phyloP scores from a whole-genome alignment of 2,329 filamentous ascomycete species.

The Pseudomassariella vexata region DNA sequence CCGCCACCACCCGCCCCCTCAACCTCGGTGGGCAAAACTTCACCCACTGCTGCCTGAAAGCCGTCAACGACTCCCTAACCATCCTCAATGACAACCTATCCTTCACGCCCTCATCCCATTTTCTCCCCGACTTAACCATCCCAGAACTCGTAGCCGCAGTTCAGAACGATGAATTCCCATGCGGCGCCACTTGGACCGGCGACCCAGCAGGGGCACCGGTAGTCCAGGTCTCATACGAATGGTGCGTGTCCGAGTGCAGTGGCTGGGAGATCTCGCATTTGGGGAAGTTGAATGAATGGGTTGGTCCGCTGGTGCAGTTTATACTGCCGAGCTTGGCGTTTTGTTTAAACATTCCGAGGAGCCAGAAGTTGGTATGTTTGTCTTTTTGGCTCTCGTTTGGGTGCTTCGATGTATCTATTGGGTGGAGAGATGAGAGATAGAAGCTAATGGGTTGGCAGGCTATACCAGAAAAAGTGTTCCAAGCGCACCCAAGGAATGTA shows the following conservation, averaged over 20 bases:
- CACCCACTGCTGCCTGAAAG: conserved; percentile 23
- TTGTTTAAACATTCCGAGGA: conserved; percentile 27
- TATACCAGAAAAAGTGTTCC: conserved; percentile 41
- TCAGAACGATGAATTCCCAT: conserved; percentile 17
- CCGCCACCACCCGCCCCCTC: conserved; percentile 8
- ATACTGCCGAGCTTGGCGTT: conserved; percentile 29
- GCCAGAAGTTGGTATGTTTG: conserved; percentile 22
- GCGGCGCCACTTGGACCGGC: conserved; percentile 19
- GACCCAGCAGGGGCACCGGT: conserved; percentile 14
- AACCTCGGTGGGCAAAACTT: conserved; percentile 21
- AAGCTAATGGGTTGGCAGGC: too few species aligned
- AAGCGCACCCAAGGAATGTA: conserved; percentile 52
- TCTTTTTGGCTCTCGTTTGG: too few species aligned
- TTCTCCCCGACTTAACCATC: conserved; percentile 15
- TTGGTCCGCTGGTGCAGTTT: conserved; percentile 27
- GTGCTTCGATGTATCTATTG: too few species aligned
- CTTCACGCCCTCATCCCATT: conserved; percentile 16
- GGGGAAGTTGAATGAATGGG: conserved; percentile 22
- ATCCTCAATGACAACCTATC: conserved; percentile 15
- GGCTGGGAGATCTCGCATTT: conserved; percentile 25
- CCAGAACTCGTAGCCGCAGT: conserved; percentile 11
- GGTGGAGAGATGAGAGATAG: too few species aligned
- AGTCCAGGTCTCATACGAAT: conserved; percentile 20
- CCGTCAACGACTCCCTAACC: conserved; percentile 18
- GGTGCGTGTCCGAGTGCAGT: conserved; percentile 20